Evolutionary conservation across 306 rosid species (phyloP).

Genomic region (Crataegus laevigata): DNA sequence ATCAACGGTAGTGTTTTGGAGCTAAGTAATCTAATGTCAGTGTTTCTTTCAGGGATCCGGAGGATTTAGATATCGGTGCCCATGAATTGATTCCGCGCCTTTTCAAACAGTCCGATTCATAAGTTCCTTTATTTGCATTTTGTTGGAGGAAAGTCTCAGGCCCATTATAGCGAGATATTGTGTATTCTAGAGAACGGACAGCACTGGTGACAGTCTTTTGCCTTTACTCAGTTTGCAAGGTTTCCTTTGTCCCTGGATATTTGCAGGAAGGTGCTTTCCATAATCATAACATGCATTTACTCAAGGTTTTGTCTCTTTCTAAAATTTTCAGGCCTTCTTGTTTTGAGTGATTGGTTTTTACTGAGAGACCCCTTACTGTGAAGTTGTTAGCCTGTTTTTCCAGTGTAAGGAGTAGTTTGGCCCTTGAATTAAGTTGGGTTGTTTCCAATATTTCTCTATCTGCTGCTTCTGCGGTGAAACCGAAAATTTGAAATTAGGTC

Average conservation of each 20-base stretch:
- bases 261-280: slow-evolving; percentile 21
- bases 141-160: slow-evolving; percentile 7
- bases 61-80: slow-evolving; percentile 57
- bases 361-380: background rate
- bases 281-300: slow-evolving; percentile 15
- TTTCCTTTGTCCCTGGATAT: slow-evolving; percentile 21
- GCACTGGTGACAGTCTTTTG: slow-evolving; percentile 14
- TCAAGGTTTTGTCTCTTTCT: background rate
- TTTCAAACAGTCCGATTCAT: slow-evolving; percentile 34
- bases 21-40: slow-evolving; percentile 4
- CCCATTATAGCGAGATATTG: slow-evolving; percentile 6
- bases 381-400: slow-evolving; percentile 14
- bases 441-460: background rate
- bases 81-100: slow-evolving; percentile 85
- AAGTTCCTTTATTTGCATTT: slow-evolving; percentile 18
- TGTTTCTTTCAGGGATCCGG: slow-evolving; percentile 67
- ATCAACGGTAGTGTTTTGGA: background rate
- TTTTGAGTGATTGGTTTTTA: slow-evolving; percentile 7
- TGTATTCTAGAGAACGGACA: slow-evolving; percentile 8
- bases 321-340: background rate
- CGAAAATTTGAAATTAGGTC: background rate
- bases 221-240: slow-evolving; percentile 9
- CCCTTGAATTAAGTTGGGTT: slow-evolving; percentile 5
- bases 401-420: slow-evolving; percentile 10
- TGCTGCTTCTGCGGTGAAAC: background rate